phyloP scores from a whole-genome alignment of 164 flowering plant genomes.

The Magnolia changhungtana region DNA sequence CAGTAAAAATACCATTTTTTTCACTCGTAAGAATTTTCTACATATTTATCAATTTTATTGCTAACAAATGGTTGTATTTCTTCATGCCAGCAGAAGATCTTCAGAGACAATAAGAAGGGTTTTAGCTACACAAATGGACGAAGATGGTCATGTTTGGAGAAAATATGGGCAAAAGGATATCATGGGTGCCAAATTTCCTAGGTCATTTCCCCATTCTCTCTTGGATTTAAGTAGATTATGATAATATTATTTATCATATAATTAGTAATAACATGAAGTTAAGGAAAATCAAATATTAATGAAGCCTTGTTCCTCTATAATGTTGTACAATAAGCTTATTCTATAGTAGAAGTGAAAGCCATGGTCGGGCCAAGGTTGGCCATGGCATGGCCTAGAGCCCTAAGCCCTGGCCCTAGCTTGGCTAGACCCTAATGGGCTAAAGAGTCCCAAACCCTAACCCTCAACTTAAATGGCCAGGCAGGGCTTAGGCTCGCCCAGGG shows the following conservation, averaged over 20 bases:
- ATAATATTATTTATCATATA: not conserved
- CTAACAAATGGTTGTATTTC: not conserved
- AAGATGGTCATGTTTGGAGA: constrained; percentile 59
- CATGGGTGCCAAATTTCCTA: constrained; percentile 48
- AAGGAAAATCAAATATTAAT: not conserved
- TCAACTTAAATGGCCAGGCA: too few species aligned
- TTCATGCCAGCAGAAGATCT: constrained; percentile 7
- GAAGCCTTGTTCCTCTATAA: too few species aligned
- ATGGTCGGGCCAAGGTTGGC: too few species aligned
- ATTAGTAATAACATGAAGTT: not conserved
- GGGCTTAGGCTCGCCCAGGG: too few species aligned
- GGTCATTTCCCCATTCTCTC: constrained; percentile 24
- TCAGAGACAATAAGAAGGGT: not conserved
- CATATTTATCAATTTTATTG: not conserved
- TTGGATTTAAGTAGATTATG: not conserved
- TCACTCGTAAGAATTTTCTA: not conserved
- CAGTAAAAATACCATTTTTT: too few species aligned
- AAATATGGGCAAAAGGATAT: constrained; percentile 29
- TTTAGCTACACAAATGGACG: constrained; percentile 6
- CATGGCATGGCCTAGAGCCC: too few species aligned
- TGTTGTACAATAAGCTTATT: too few species aligned
- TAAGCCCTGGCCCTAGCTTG: too few species aligned
- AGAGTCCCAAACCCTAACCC: too few species aligned
- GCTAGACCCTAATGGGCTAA: too few species aligned
- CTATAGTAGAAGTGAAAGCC: too few species aligned